A percentile compares a stretch with the other conserved stretches of the same genome.
Conservation (phyloP, 2,329 filamentous ascomycete genomes). For the Neonectria sp. region DNA sequence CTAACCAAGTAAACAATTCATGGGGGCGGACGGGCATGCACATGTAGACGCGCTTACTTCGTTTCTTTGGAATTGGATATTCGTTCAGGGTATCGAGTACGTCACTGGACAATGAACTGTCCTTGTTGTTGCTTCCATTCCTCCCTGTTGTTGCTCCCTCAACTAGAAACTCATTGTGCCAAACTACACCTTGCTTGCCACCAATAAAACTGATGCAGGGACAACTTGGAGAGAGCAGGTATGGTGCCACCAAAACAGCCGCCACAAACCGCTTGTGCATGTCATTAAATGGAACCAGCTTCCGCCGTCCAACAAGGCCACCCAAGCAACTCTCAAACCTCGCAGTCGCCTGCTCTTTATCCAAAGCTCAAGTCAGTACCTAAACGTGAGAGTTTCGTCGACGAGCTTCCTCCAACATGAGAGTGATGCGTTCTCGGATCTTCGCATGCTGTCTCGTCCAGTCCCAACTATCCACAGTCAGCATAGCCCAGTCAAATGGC, state of each 20-base stretch:
- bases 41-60: background rate
- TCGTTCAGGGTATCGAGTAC: background rate
- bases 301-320: background rate
- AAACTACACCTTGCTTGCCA: conserved; percentile 3
- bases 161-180: background rate
- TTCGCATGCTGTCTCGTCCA: background rate
- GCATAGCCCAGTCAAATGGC: background rate
- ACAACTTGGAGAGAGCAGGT: background rate
- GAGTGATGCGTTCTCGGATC: conserved; percentile 3
- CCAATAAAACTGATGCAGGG: conserved; percentile 18
- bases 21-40: background rate
- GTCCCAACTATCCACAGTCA: background rate
- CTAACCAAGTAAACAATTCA: background rate
- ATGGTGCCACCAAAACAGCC: background rate
- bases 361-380: background rate
- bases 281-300: background rate
- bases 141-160: background rate
- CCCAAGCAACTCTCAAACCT: background rate
- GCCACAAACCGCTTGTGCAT: conserved; percentile 8
- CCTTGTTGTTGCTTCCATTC: background rate
- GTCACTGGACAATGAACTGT: background rate
- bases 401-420: background rate
- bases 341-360: background rate
- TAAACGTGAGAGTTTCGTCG: background rate
- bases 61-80: background rate